These are phyloP conservation scores for Macrophomina pseudophaseolina DNA, from an alignment of 2,329 filamentous ascomycete species.

Conservation along the genomic window DNA sequence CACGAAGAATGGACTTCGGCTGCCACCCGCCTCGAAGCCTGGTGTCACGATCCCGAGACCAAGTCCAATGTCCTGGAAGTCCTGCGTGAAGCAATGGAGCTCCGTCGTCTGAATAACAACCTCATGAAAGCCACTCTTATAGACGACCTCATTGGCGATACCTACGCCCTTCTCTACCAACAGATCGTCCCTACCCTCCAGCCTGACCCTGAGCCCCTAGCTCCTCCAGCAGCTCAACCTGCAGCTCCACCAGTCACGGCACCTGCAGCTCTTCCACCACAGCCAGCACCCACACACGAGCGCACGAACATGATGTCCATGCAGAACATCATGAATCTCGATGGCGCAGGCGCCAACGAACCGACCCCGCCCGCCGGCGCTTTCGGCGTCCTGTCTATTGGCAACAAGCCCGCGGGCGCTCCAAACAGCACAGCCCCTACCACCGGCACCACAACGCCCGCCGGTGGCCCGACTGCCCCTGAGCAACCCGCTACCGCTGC, in stretches of 20 bases:
- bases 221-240: conserved; percentile 21
- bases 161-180: conserved; percentile 78
- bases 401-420: conserved; percentile 8
- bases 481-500: conserved; percentile 28
- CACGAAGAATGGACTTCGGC: conserved; percentile 68
- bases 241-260: conserved; percentile 28
- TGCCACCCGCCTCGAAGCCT: conserved; percentile 64
- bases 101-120: conserved; percentile 81
- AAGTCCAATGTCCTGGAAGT: conserved; percentile 62
- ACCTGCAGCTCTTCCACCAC: conserved; percentile 23
- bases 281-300: neutral
- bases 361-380: conserved; percentile 32
- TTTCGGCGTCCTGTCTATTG: conserved; percentile 15
- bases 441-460: conserved; percentile 24
- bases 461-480: conserved; percentile 26
- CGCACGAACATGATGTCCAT: conserved; percentile 35
- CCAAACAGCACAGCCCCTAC: conserved; percentile 28
- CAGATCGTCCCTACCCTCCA: conserved; percentile 67
- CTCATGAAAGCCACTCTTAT: conserved; percentile 85
- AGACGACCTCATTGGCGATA: conserved; percentile 92
- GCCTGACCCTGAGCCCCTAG: conserved; percentile 46
- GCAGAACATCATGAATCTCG: conserved; percentile 40
- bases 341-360: conserved; percentile 33
- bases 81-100: conserved; percentile 68
- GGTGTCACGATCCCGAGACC: conserved; percentile 58